A percentile compares a stretch with the other conserved stretches of the same genome.
Conservation (phyloP, 768 basidiomycete genomes). For the Suillus cothurnatus region DNA sequence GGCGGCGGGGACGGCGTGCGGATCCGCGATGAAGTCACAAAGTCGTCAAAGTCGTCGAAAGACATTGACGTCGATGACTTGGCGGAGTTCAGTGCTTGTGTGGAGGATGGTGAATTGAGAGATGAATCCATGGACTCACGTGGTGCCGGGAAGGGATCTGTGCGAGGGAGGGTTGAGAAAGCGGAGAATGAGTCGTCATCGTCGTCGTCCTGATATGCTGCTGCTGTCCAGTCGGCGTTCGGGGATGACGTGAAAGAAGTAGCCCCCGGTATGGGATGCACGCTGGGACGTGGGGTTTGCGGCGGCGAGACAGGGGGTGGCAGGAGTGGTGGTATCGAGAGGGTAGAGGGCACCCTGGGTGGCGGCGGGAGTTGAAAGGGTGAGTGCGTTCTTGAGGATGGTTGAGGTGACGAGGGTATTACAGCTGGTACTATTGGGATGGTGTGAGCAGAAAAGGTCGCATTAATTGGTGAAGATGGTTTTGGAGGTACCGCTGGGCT, state of each 20-base stretch:
- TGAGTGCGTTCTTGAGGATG: constrained; percentile 21
- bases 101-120: constrained; percentile 22
- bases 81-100: constrained; percentile 21
- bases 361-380: constrained; percentile 27
- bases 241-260: constrained; percentile 16
- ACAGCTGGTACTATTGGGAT: constrained; percentile 14
- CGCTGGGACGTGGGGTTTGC: constrained; percentile 31
- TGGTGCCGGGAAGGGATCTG: background rate
- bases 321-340: constrained; percentile 28
- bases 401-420: constrained; percentile 21
- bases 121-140: constrained; percentile 21
- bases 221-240: background rate
- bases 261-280: constrained; percentile 11
- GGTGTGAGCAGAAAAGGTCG: constrained; percentile 10
- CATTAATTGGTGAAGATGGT: constrained; percentile 4
- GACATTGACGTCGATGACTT: constrained; percentile 28
- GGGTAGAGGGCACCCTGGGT: constrained; percentile 24
- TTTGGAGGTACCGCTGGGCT: constrained; percentile 16
- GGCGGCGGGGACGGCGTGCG: constrained; percentile 51
- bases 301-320: constrained; percentile 34
- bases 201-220: constrained; percentile 20
- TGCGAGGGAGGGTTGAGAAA: constrained; percentile 38
- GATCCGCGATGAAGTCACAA: constrained; percentile 42
- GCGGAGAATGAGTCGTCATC: constrained; percentile 55
- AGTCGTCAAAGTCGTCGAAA: constrained; percentile 52